Base-by-base conservation (phyloP, 371 early-diverging fungal genomes). In the Apophysomyces variabilis region DNA sequence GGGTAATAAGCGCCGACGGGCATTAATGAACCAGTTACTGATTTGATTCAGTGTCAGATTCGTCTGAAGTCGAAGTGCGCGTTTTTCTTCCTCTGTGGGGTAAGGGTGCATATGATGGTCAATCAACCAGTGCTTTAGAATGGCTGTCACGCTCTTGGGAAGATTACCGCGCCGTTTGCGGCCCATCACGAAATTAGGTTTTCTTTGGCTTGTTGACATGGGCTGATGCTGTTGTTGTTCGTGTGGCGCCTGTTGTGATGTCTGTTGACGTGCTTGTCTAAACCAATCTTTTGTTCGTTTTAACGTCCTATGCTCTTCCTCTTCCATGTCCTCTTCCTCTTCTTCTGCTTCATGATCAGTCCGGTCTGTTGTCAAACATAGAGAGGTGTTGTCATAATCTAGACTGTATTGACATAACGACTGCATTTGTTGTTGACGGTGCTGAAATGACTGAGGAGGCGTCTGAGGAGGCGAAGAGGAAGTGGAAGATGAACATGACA, bases 1-100 rank as follows among this genome's bases (percentile, higher is more conserved):
- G 11, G 71, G 81, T 64, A 84, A 57, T 18, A 81, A 75, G 46
- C 92, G 81, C 60, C 93, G 73, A 7, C 93, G 71, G 0, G 92
- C 92, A 75, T 93, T 93, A 62, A 93, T 91, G 66, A 93, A 93
- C 93, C 93, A 93, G 68, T 93, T 90, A 62, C 89, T 91, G 59
- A 91, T 86, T 71, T 93, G 94, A 59, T 85, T 85, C 62, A 87
- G 60, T 1, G 80, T 86, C 59, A 93, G 67, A 4, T 86, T 85
- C 0, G 92, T 91, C 21, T 78, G 71, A 26, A 75, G 68, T 1
- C 83, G 76, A 35, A 92, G 74, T 9, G 64, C 64, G 35, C 73
- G 71, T 72, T 93, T 93, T 61, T 91, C 89, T 5, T 83, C 83
- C 58, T 91, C 92, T 9, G 84, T 85, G 0, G 94, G 94, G 70